Conservation (phyloP, 2,329 filamentous ascomycete species). For the Cladosporium sp. region DNA sequence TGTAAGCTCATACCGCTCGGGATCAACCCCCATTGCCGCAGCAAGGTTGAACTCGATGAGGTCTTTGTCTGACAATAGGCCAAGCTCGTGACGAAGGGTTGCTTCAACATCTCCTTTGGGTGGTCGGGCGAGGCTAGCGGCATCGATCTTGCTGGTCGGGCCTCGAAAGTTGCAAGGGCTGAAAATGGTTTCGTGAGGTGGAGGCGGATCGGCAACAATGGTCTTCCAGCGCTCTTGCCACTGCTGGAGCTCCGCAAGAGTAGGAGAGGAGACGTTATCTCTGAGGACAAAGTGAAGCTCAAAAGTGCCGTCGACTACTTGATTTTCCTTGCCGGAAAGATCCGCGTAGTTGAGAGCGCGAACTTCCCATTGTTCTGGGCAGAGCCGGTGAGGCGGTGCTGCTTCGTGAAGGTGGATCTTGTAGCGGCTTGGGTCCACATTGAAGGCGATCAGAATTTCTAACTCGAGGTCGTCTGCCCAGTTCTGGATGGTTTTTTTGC, state of each 20-base stretch:
- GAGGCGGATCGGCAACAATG: not conserved
- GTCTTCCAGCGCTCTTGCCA: constrained; percentile 1
- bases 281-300: not conserved
- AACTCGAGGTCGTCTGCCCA: constrained; percentile 72
- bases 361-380: not conserved
- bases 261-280: not conserved
- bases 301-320: not conserved
- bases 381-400: not conserved
- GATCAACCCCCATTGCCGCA: too few relatives aligned
- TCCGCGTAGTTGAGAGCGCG: not conserved
- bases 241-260: not conserved
- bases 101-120: not conserved
- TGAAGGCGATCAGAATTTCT: constrained; percentile 44
- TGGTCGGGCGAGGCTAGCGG: not conserved
- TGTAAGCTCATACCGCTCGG: too few relatives aligned
- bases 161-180: not conserved
- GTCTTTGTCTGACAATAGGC: not conserved
- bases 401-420: not conserved
- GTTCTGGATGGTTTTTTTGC: not conserved
- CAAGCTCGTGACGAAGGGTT: not conserved
- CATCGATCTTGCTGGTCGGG: not conserved
- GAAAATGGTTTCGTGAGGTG: not conserved
- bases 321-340: not conserved
- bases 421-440: not conserved
- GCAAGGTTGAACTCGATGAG: not conserved